Percentiles rank a stretch among this genome's conserved stretches.
These are phyloP conservation scores for Saccharomycodes ludwigii DNA, from an alignment of 805 yeast species.

Conservation along the genomic window DNA sequence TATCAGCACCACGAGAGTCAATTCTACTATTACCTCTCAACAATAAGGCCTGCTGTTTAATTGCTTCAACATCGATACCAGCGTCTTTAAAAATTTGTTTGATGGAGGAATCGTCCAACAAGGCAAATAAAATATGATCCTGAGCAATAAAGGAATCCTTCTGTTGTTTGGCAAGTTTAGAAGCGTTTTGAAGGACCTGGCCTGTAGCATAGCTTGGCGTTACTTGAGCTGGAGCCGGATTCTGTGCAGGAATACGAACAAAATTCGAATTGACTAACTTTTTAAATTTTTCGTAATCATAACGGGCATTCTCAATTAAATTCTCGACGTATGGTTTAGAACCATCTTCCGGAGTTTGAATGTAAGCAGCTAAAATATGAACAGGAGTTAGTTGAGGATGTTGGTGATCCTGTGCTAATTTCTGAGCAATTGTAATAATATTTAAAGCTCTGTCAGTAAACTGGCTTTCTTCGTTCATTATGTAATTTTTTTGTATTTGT, in stretches of 20 bases:
- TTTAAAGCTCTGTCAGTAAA: conserved; percentile 89
- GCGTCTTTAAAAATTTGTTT: conserved; percentile 63
- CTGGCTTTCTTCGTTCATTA: conserved; percentile 43
- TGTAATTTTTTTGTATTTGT: conserved; percentile 4
- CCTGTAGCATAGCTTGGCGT: conserved; percentile 68
- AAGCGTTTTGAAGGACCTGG: conserved; percentile 60
- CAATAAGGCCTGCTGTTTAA: conserved; percentile 65
- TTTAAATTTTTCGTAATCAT: conserved; percentile 73
- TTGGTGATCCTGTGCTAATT: conserved; percentile 72
- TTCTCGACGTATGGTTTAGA: conserved; percentile 64
- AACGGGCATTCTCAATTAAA: conserved; percentile 72
- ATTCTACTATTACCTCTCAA: conserved; percentile 86
- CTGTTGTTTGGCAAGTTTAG: conserved; percentile 70
- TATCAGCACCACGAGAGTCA: conserved; percentile 88
- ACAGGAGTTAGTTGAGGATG: conserved; percentile 80
- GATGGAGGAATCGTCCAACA: conserved; percentile 66
- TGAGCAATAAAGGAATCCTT: conserved; percentile 89
- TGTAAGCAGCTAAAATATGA: conserved; percentile 86
- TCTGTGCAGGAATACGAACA: conserved; percentile 77
- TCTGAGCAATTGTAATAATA: conserved; percentile 65
- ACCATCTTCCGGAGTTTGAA: conserved; percentile 42
- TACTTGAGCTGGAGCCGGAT: conserved; percentile 78
- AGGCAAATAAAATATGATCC: conserved; percentile 80
- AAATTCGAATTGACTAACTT: conserved; percentile 69
- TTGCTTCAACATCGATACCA: conserved; percentile 51